These are phyloP conservation scores for Metschnikowia dekortorum DNA, from an alignment of 805 yeast species.

Conservation along the genomic window DNA sequence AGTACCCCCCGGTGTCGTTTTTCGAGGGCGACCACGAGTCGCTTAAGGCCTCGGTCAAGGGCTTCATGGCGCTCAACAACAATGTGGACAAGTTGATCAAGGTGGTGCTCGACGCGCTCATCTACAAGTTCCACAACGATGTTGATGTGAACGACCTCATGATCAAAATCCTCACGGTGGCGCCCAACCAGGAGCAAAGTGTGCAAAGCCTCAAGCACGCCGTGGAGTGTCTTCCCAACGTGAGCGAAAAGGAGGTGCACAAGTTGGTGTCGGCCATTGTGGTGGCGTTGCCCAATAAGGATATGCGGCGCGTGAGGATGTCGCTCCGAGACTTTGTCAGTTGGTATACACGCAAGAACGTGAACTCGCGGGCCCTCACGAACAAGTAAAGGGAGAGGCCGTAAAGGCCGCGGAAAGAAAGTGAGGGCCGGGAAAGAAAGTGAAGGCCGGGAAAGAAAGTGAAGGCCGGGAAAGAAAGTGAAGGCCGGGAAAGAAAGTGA, in stretches of 20 bases:
- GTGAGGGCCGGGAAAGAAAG: no score
- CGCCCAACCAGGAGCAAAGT: conserved; percentile 42
- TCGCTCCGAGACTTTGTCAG: conserved; percentile 71
- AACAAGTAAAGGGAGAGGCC: neutral
- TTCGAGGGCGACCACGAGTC: conserved; percentile 37
- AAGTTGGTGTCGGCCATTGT: conserved; percentile 56
- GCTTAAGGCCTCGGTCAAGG: conserved; percentile 52
- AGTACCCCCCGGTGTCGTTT: conserved; percentile 72
- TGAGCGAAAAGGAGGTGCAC: conserved; percentile 62
- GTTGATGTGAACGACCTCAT: conserved; percentile 74
- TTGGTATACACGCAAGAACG: conserved; percentile 79
- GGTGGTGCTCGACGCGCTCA: conserved; percentile 59
- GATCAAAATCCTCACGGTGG: conserved; percentile 53
- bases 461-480: no score
- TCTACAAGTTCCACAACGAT: conserved; percentile 67
- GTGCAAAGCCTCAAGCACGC: conserved; percentile 61
- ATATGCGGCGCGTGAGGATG: conserved; percentile 67
- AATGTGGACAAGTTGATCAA: conserved; percentile 56
- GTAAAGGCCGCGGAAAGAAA: no score
- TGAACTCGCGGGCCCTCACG: conserved; percentile 25
- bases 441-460: no score
- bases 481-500: no score
- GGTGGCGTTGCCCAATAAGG: conserved; percentile 61
- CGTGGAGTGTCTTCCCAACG: conserved; percentile 55
- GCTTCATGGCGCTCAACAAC: conserved; percentile 36